Base-by-base conservation (phyloP, 768 basidiomycete species). In the Mycena alexandri region DNA sequence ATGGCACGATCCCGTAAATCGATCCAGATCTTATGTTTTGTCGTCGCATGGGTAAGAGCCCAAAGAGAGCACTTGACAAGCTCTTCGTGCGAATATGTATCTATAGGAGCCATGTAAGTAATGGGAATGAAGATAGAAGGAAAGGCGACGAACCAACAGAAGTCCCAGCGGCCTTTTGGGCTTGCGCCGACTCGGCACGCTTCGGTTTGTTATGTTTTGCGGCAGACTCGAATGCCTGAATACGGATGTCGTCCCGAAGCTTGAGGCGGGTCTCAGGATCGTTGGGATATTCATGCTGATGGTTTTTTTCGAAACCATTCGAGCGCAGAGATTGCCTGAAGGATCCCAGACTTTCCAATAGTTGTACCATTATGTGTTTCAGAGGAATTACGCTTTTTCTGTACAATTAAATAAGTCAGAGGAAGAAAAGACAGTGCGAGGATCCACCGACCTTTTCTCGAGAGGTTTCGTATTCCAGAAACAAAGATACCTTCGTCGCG, bases 1-100 rank as follows among this genome's bases (percentile, higher is more conserved):
- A 79, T 80, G 0, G 75, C 68, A 33, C 77, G 72, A 57, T 80
- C 76, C 3, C 76, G 72, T 24, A 76, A 14, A 38, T 38, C 59
- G 1, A 61, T 21, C 38, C 16, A 67, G 4, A 67, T 56, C 2
- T 34, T 11, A 3, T 19, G 11, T 2, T 53, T n/a, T 2, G 54
- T 54, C 1, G 24, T 8, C 2, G 36, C 56, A 17, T 56, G 53
- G 3, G 53, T 24, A 2, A 63, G 11, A 47, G 53, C 46, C 3
- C 21, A 63, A 7, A 24, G 43, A 2, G 62, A 21, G 17, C 53
- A 54, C 41, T 50, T 63, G 0, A 36, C 9, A 12, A 63, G 62
- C 16, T 63, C 52, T 5, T 46, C 16, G 17, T 25, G 36, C 0
- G 43, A 46, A 17, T 55, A 63, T 5, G 62, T 63, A n/a, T 62